Conservation (phyloP, 2,329 filamentous ascomycete genomes). For the Stylonectria norvegica region DNA sequence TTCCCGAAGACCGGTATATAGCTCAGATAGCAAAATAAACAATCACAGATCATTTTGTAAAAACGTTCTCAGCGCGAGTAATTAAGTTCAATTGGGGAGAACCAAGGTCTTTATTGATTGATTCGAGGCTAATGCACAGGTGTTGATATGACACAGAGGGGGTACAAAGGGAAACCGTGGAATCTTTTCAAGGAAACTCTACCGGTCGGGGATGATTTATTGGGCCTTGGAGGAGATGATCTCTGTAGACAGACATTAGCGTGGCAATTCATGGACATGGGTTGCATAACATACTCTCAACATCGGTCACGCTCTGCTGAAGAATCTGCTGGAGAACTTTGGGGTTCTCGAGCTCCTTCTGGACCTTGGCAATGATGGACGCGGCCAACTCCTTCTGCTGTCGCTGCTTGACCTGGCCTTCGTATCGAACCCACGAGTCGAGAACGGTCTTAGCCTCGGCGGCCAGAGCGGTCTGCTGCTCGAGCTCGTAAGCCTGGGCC, state of each 20-base stretch:
- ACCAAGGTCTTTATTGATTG: slow-evolving; percentile 38
- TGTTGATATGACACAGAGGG: slow-evolving; percentile 54
- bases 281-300: slow-evolving; percentile 69
- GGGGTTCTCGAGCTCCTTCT: slow-evolving; percentile 98
- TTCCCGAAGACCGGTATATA: slow-evolving; percentile 25
- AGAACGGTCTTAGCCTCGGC: slow-evolving; percentile 92
- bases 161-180: slow-evolving; percentile 50
- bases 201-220: slow-evolving; percentile 46
- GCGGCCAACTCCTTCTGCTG: slow-evolving; percentile 96
- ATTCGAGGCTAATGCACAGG: slow-evolving; percentile 61
- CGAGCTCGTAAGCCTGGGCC: slow-evolving; percentile 92
- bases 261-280: slow-evolving; percentile 1
- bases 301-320: slow-evolving; percentile 90
- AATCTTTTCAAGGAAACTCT: slow-evolving; percentile 36
- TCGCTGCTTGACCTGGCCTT: slow-evolving; percentile 97
- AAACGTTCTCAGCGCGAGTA: slow-evolving; percentile 17
- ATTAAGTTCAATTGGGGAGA: slow-evolving; percentile 15
- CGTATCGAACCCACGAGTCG: slow-evolving; percentile 98
- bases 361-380: slow-evolving; percentile 91
- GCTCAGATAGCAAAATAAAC: slow-evolving; percentile 18
- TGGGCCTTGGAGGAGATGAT: slow-evolving; percentile 62
- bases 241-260: slow-evolving; percentile 44
- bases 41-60: slow-evolving; percentile 15
- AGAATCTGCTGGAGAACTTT: slow-evolving; percentile 97
- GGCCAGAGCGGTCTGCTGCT: slow-evolving; percentile 91